These are phyloP conservation scores for Thraustochytrium sp. DNA, from an alignment of 352 stramenopile species.

Conservation along the genomic window DNA sequence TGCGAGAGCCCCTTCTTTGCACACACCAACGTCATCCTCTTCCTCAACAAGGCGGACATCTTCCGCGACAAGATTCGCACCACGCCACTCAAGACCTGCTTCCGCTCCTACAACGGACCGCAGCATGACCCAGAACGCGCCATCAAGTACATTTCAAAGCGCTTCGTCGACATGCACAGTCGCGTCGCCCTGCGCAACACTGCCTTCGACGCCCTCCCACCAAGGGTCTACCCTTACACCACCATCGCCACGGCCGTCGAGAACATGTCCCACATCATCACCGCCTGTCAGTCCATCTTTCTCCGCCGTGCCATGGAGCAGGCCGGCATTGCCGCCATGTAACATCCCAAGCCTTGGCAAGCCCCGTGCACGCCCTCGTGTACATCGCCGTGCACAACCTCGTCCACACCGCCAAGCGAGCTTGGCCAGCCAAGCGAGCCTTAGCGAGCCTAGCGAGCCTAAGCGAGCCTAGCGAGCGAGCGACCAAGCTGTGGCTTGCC, in stretches of 20 bases:
- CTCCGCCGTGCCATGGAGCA: slow-evolving; percentile 18
- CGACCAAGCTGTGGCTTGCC: too few relatives aligned
- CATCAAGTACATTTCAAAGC: slow-evolving; percentile 19
- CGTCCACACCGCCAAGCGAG: too few relatives aligned
- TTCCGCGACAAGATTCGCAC: slow-evolving; percentile 87
- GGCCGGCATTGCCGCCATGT: slow-evolving; percentile 15
- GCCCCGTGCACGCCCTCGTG: too few relatives aligned
- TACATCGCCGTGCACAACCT: too few relatives aligned
- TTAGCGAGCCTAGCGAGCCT: too few relatives aligned
- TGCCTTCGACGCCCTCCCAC: neutral
- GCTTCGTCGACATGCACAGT: slow-evolving; percentile 11
- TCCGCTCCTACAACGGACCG: neutral
- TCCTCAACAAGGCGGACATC: slow-evolving; percentile 94
- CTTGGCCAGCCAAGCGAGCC: too few relatives aligned
- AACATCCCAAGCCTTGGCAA: too few relatives aligned
- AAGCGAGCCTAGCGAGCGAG: too few relatives aligned
- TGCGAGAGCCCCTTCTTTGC: slow-evolving; percentile 88
- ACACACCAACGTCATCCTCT: slow-evolving; percentile 87
- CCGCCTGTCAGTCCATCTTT: slow-evolving; percentile 23
- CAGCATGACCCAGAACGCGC: neutral
- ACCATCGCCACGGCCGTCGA: slow-evolving; percentile 26
- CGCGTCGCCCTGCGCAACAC: neutral
- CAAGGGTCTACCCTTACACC: slow-evolving; percentile 31
- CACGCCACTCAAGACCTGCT: slow-evolving; percentile 17
- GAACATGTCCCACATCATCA: slow-evolving; percentile 25